phyloP scores from a whole-genome alignment of 441 rosid genomes.

The Aleurites moluccanus region DNA sequence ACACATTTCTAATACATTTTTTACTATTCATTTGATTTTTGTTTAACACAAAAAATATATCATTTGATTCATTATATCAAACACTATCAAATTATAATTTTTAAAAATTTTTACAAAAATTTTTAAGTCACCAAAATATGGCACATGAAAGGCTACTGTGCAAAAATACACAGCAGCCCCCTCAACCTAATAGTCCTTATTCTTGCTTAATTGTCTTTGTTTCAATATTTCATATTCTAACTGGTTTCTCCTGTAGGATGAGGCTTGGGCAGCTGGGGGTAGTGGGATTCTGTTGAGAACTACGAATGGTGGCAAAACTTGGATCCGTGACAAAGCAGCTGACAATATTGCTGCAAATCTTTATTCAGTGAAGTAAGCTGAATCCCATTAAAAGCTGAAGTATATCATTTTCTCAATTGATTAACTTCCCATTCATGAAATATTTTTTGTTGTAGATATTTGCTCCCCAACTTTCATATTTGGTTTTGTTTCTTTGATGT shows the following conservation, averaged over 20 bases:
- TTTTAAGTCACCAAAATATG: too few relatives aligned
- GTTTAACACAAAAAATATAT: too few relatives aligned
- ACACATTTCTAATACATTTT: too few relatives aligned
- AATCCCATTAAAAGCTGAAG: neutral
- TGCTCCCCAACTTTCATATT: neutral
- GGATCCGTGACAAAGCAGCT: slow-evolving; percentile 97
- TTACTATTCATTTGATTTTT: too few relatives aligned
- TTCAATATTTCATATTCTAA: neutral
- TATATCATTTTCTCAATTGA: neutral
- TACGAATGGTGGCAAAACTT: slow-evolving; percentile 82
- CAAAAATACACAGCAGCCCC: too few relatives aligned
- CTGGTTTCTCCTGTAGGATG: slow-evolving; percentile 49
- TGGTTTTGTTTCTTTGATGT: neutral
- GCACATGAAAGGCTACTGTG: too few relatives aligned
- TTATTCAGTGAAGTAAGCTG: slow-evolving; percentile 79
- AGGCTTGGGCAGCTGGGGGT: slow-evolving; percentile 99
- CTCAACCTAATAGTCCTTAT: too few relatives aligned
- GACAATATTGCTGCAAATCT: slow-evolving; percentile 94
- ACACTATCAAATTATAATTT: too few relatives aligned
- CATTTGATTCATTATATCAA: too few relatives aligned
- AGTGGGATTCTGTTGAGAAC: slow-evolving; percentile 88
- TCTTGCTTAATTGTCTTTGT: neutral
- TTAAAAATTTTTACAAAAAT: too few relatives aligned
- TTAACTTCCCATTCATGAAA: neutral
- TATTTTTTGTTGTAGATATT: neutral